Evolutionary conservation across 1,284 basidiomycete genomes (phyloP), one percentile per base, ranked within the genome.

Genomic region (Cystobasidium sp.): DNA sequence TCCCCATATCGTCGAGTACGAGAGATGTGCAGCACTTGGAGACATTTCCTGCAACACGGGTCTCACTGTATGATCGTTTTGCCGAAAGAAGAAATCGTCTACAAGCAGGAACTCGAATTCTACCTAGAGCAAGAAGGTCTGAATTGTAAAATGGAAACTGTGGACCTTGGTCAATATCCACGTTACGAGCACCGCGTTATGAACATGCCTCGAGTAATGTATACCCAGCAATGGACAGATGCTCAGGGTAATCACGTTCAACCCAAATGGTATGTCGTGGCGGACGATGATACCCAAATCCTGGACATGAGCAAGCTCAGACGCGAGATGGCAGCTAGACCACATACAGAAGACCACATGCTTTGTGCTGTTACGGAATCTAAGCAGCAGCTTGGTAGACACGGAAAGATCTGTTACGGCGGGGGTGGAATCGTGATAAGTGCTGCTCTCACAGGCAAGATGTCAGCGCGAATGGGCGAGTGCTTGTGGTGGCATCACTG

Each of bases 251-350:
- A 55, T 4, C 14, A 31, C 6, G 53, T 73, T 37, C 39, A 37
- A n/a, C 71, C 71, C 14, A 65, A 67, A 31, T 73, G 71, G 71
- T 66, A 53, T 43, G 51, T 73, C 22, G 71, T 73, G n/a, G 71
- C 63, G 9, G 71, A 73, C 53, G 71, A 73, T 43, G 71, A 73
- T 49, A 73, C 62, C 9, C 64, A 66, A 47, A 52, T 65, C 20
- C 62, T 73, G 6, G 71, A 73, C 43, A 73, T 73, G 37, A 20
- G 62, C 7, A 24, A 43, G 16, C 53, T 73, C 6, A 62, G 55
- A 10, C 47, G 71, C 49, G 62, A 66, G 43, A 73, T 73, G 71
- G 39, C 61, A 31, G 41, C 24, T 10, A n/a, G 69, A 41, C 59
- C 37, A 41, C 69, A 71, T 20, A 63, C 58, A 37, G 59, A 71